Percentiles rank a stretch among this genome's conserved stretches.
These are phyloP conservation scores for Phytopythium mirpurense DNA, from an alignment of 352 stramenopile species.

Conservation along the genomic window DNA sequence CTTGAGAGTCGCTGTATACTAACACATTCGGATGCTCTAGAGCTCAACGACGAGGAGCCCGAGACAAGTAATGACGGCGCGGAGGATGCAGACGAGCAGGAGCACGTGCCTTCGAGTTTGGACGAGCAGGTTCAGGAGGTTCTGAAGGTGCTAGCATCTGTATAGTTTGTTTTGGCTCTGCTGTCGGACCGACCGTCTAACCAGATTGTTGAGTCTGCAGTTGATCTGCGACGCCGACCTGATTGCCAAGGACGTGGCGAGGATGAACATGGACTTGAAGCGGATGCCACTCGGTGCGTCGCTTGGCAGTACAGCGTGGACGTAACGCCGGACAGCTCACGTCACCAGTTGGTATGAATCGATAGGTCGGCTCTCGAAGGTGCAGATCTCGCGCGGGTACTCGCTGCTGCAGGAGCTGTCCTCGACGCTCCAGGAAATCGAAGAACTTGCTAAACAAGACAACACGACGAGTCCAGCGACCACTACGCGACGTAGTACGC, in stretches of 20 bases:
- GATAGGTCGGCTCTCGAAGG: conserved; percentile 38
- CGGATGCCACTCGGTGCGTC: conserved; percentile 36
- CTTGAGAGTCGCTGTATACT: neutral
- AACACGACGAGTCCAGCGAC: neutral
- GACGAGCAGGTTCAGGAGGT: conserved; percentile 33
- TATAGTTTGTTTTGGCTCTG: neutral
- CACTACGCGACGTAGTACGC: conserved; percentile 18
- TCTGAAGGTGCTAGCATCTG: conserved; percentile 19
- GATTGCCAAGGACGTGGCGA: conserved; percentile 36
- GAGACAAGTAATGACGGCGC: conserved; percentile 11
- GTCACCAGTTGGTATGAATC: neutral
- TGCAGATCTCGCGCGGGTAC: conserved; percentile 64
- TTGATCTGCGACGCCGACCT: conserved; percentile 47
- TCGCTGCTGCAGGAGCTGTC: conserved; percentile 44
- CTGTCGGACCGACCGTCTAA: neutral
- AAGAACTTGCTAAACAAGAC: conserved; percentile 23
- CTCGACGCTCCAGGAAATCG: conserved; percentile 40
- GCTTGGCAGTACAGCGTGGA: too few species aligned
- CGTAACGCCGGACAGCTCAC: too few species aligned
- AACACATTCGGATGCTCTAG: neutral
- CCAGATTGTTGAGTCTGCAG: conserved; percentile 11
- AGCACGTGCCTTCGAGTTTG: conserved; percentile 23
- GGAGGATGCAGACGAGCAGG: conserved; percentile 21
- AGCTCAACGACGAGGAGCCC: conserved; percentile 19
- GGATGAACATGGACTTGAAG: conserved; percentile 54